Evolutionary conservation across 805 yeast genomes (phyloP).

Genomic region (Metschnikowia reukaufii): DNA sequence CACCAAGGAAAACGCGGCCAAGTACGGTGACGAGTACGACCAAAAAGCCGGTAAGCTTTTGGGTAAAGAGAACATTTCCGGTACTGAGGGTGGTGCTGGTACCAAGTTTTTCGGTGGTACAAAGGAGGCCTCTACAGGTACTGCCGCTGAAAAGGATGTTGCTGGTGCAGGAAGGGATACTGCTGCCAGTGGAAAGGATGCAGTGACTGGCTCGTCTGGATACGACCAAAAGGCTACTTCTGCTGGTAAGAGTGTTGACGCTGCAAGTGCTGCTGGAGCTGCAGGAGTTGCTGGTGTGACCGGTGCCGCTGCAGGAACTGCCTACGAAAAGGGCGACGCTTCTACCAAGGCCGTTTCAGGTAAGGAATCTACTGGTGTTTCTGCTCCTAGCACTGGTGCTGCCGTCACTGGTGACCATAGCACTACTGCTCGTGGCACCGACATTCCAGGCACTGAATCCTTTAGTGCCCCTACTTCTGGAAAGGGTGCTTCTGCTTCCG

Average conservation of each 20-base stretch:
- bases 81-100: slow-evolving; percentile 30
- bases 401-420: slow-evolving; percentile 2
- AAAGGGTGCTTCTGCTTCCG: neutral
- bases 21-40: slow-evolving; percentile 31
- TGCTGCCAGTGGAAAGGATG: neutral
- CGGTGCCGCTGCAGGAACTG: slow-evolving; percentile 17
- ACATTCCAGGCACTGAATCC: neutral
- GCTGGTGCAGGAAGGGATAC: too few relatives aligned
- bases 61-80: slow-evolving; percentile 20
- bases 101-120: slow-evolving; percentile 23
- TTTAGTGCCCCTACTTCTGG: neutral
- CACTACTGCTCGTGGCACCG: slow-evolving; percentile 1
- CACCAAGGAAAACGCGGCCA: slow-evolving; percentile 28
- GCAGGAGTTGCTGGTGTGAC: slow-evolving; percentile 17
- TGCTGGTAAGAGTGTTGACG: slow-evolving; percentile 8
- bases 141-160: slow-evolving; percentile 8
- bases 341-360: too few relatives aligned
- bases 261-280: slow-evolving; percentile 15
- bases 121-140: slow-evolving; percentile 14
- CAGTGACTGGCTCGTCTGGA: neutral
- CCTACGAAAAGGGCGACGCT: slow-evolving; percentile 12
- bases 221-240: neutral
- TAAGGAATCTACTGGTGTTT: slow-evolving; percentile 5
- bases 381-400: slow-evolving; percentile 5
- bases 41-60: slow-evolving; percentile 21